A percentile compares a stretch with the other conserved stretches of the same genome.
These are phyloP conservation scores for button mushroom (Agaricus bisporus) DNA, from an alignment of 768 basidiomycete genomes.

Conservation along the genomic window DNA sequence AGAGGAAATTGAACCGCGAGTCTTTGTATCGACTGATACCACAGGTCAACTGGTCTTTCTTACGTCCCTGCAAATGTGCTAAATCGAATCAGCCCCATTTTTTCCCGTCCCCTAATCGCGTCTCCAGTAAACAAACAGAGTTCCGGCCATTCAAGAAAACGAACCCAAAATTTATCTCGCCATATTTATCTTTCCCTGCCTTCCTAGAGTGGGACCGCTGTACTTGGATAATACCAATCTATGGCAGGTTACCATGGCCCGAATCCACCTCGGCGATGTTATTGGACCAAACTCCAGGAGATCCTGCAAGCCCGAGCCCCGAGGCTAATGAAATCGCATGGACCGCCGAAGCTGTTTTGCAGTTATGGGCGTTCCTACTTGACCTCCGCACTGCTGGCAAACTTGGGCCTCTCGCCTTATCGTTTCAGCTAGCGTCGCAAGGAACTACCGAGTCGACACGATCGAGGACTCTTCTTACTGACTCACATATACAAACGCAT, in stretches of 20 bases:
- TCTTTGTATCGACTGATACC: background rate
- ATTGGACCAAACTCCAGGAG: background rate
- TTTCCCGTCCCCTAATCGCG: background rate
- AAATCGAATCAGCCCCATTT: conserved; percentile 6
- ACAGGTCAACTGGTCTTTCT: background rate
- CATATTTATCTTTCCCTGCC: background rate
- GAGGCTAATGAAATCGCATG: conserved; percentile 3
- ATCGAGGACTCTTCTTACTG: background rate
- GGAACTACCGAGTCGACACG: background rate
- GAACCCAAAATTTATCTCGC: background rate
- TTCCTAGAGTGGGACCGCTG: conserved; percentile 2
- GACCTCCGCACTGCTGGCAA: background rate
- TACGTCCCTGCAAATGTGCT: background rate
- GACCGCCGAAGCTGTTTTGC: background rate
- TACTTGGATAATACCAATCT: conserved; percentile 5
- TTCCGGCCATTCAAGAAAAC: conserved; percentile 7
- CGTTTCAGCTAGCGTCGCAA: background rate
- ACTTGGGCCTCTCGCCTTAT: conserved; percentile 3
- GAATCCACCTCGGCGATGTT: background rate
- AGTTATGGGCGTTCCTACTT: conserved; percentile 3
- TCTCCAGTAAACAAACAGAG: background rate
- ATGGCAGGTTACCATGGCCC: background rate
- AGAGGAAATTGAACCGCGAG: background rate
- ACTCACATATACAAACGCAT: background rate
- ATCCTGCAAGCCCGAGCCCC: background rate